These are phyloP conservation scores for Purpureocillium lavendulum DNA, from an alignment of 2,329 filamentous ascomycete species.

Conservation along the genomic window DNA sequence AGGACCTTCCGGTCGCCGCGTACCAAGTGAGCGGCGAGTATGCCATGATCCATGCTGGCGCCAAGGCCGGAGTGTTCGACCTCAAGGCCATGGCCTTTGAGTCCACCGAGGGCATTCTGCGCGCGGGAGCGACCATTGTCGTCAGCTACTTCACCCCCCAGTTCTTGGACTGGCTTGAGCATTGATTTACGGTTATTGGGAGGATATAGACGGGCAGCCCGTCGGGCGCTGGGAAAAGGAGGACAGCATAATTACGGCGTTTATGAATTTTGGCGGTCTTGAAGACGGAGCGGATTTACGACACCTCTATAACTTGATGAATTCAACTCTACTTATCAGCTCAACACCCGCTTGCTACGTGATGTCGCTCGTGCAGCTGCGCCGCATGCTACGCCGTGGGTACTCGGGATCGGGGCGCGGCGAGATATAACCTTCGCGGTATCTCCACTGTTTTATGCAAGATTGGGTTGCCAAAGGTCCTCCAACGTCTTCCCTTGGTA, in stretches of 20 bases:
- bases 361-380: too few relatives aligned
- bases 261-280: background rate
- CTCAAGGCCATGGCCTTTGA: constrained; percentile 92
- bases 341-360: too few relatives aligned
- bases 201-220: background rate
- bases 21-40: constrained; percentile 98
- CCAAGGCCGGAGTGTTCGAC: constrained; percentile 94
- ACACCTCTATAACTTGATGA: background rate
- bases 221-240: background rate
- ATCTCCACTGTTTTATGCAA: too few relatives aligned
- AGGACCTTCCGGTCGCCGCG: constrained; percentile 84
- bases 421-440: too few relatives aligned
- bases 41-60: constrained; percentile 94
- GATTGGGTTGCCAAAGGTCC: too few relatives aligned
- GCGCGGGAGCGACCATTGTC: constrained; percentile 88
- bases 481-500: too few relatives aligned
- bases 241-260: constrained; percentile 1
- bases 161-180: constrained; percentile 59
- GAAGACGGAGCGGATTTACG: too few relatives aligned
- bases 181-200: constrained; percentile 22
- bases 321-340: background rate
- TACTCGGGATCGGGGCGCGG: too few relatives aligned
- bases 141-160: constrained; percentile 91
- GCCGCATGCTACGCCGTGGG: too few relatives aligned
- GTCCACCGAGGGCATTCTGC: constrained; percentile 83